Conservation (phyloP, 2,329 filamentous ascomycete species). For the Fusarium buxicola region DNA sequence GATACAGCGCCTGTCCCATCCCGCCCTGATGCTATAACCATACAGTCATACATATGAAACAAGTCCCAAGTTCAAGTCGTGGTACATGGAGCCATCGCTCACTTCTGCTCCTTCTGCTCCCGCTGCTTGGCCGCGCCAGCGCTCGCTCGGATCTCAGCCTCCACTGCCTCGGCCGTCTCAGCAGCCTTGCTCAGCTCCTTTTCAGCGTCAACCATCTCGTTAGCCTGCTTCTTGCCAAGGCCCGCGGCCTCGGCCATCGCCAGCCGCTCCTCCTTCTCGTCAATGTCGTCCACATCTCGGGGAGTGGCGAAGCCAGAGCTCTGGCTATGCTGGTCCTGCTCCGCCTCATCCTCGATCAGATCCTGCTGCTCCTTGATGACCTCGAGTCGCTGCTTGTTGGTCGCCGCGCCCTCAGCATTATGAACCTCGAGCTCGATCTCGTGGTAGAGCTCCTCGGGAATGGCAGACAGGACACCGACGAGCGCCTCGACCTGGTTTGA, state of each 20-base stretch:
- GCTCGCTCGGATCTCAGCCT: constrained; percentile 45
- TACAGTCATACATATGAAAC: constrained; percentile 50
- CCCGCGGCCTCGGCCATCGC: constrained; percentile 62
- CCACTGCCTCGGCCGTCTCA: constrained; percentile 38
- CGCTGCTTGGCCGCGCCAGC: constrained; percentile 46
- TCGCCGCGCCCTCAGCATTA: constrained; percentile 94
- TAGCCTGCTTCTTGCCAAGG: constrained; percentile 60
- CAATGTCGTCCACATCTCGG: constrained; percentile 91
- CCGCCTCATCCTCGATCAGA: constrained; percentile 95
- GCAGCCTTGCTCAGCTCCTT: constrained; percentile 55
- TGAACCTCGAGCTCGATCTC: constrained; percentile 99
- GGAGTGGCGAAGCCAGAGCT: constrained; percentile 79
- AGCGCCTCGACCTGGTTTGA: constrained; percentile 92
- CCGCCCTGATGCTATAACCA: constrained; percentile 44
- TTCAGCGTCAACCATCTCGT: constrained; percentile 68
- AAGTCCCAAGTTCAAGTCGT: constrained; percentile 37
- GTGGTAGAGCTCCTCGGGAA: constrained; percentile 98
- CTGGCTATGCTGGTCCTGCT: constrained; percentile 87
- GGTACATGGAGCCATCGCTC: constrained; percentile 39
- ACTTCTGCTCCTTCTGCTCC: constrained; percentile 54
- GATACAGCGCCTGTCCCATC: constrained; percentile 45
- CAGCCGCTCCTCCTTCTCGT: constrained; percentile 86
- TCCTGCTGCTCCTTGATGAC: constrained; percentile 99
- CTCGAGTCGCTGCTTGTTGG: constrained; percentile 98
- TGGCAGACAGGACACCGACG: constrained; percentile 90